Evolutionary conservation across 345 rosid genomes (phyloP), one percentile per base, ranked within the genome.

Genomic region (Cardamine resedifolia): DNA sequence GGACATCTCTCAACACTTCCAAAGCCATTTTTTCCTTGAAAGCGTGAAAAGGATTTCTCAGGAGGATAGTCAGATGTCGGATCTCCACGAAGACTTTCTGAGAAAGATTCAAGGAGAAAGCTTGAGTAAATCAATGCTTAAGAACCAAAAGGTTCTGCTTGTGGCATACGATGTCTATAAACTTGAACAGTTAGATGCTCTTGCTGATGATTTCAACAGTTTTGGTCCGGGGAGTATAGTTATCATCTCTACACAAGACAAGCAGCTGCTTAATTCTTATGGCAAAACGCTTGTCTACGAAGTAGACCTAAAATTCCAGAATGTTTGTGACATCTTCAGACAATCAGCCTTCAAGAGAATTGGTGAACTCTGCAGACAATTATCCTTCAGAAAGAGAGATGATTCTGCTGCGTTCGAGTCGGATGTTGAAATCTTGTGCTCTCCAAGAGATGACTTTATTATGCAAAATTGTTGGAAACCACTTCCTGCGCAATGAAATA

Each of bases 241-340:
- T 57, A 64, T 77, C 6, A 50, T 71, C n/a, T 65, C 80, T 30
- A 57, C 77, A 30, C 77, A 68, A 45, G 68, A 79, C 36, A 74
- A 51, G 36, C 73, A 74, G 31, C 24, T 79, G 30, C 60, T 74
- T 39, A 33, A 2, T 1, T 45, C 36, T 10, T 21, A 20, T 24
- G 62, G 45, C 14, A 62, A 64, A n/a, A 70, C 52, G 16, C 16
- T 23, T 18, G 69, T 70, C 6, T 77, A 79, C 8, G 62, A 73
- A 45, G 76, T 59, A 14, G 44, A 64, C 28, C 30, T 78, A 41
- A 39, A 52, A 16, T 49, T 48, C n/a, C 24, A 8, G 8, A 52
- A 80, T 7, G 73, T 79, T 34, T 30, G 58, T 14, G 31, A 47
- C 23, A 76, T 77, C 9, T 48, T 76, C 0, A 8, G 73, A 60